A percentile compares a stretch with the other conserved stretches of the same genome.
phyloP scores from a whole-genome alignment of 2,329 filamentous ascomycete species.

The Hymenoscyphus scutula region DNA sequence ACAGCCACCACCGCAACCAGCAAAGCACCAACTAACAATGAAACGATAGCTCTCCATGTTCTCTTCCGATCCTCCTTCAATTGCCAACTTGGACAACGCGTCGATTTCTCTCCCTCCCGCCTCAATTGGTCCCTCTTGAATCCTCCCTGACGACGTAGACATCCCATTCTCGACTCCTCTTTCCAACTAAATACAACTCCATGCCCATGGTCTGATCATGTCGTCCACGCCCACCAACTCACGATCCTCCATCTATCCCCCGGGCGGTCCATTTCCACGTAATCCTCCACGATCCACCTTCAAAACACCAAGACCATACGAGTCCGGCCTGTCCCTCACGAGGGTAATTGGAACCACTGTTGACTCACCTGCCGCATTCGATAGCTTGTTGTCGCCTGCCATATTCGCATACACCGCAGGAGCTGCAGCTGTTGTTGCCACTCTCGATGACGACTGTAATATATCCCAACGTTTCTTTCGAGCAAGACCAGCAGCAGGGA shows the following conservation, averaged over 20 bases:
- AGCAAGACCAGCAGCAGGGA: constrained; percentile 74
- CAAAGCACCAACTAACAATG: constrained; percentile 8
- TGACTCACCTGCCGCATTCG: constrained; percentile 79
- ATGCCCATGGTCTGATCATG: constrained; percentile 36
- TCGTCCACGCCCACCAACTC: constrained; percentile 36
- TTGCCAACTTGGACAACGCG: constrained; percentile 16
- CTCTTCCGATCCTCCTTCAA: constrained; percentile 7
- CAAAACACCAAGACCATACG: constrained; percentile 45
- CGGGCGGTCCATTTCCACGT: constrained; percentile 68
- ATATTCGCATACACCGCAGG: constrained; percentile 89
- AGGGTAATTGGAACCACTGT: constrained; percentile 92
- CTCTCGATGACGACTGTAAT: constrained; percentile 64
- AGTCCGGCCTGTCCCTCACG: constrained; percentile 68
- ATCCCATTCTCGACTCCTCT: neutral
- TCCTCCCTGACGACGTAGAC: constrained; percentile 11
- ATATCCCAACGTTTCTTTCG: constrained; percentile 84
- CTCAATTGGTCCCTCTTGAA: constrained; percentile 10
- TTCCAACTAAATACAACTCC: neutral
- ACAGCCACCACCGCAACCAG: too few relatives aligned
- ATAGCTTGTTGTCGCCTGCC: constrained; percentile 66
- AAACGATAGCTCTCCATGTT: constrained; percentile 18
- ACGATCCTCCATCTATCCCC: constrained; percentile 47
- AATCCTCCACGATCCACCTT: constrained; percentile 63
- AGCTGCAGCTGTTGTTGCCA: constrained; percentile 86
- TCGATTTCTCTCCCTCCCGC: constrained; percentile 15